Percentiles rank a stretch among this genome's conserved stretches.
Evolutionary conservation across 78 protist species (phyloP).

Genomic region (Diacronema lutheri): DNA sequence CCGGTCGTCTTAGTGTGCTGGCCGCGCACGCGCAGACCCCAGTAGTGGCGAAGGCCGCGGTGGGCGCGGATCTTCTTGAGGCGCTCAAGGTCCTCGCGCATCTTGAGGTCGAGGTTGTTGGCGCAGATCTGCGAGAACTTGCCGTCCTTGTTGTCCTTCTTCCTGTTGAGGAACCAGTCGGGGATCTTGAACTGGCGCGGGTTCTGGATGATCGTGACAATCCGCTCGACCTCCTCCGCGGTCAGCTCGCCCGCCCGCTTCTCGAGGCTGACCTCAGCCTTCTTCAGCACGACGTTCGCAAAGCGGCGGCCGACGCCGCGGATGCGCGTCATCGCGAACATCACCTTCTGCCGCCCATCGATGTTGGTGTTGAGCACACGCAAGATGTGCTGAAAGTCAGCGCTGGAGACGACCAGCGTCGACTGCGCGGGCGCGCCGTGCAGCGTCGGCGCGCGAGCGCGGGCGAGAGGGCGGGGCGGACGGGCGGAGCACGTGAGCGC

Average conservation of each 20-base stretch:
- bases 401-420: slow-evolving; percentile 58
- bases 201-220: slow-evolving; percentile 91
- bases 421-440: too few relatives aligned
- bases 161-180: slow-evolving; percentile 97
- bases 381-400: slow-evolving; percentile 89
- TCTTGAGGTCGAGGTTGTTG: slow-evolving; percentile 83
- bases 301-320: slow-evolving; percentile 98
- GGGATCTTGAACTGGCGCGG: slow-evolving; percentile 99
- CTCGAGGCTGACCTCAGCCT: slow-evolving; percentile 90
- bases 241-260: slow-evolving; percentile 97
- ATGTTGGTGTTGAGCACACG: slow-evolving; percentile 98
- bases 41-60: slow-evolving; percentile 97
- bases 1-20: slow-evolving; percentile 99
- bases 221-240: slow-evolving; percentile 89
- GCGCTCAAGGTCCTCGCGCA: slow-evolving; percentile 98
- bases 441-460: too few relatives aligned
- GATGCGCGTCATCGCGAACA: slow-evolving; percentile 91
- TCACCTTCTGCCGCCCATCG: slow-evolving; percentile 86
- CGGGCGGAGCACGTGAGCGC: too few relatives aligned
- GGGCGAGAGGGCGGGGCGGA: too few relatives aligned
- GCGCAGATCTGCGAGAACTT: slow-evolving; percentile 78
- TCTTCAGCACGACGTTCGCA: slow-evolving; percentile 89
- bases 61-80: slow-evolving; percentile 92
- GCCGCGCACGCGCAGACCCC: slow-evolving; percentile 99
- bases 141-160: slow-evolving; percentile 89